These are phyloP conservation scores for Lasiodiplodia gonubiensis DNA, from an alignment of 2,329 filamentous ascomycete genomes.

Conservation along the genomic window DNA sequence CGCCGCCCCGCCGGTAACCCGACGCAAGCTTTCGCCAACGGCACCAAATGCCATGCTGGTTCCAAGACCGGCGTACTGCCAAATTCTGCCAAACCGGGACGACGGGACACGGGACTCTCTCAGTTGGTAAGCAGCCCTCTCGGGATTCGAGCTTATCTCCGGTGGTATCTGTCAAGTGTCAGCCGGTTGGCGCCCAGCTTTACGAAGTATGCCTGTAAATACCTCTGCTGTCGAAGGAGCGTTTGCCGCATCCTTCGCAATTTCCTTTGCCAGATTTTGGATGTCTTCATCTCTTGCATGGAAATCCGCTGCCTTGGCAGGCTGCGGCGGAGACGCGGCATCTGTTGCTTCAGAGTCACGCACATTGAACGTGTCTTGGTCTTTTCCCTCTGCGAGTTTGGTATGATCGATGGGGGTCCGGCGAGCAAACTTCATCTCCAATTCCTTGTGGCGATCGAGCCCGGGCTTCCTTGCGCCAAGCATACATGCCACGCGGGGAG, in stretches of 20 bases:
- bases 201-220: slow-evolving; percentile 18
- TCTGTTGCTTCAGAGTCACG: slow-evolving; percentile 30
- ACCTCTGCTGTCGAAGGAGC: slow-evolving; percentile 40
- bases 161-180: slow-evolving; percentile 48
- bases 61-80: slow-evolving; percentile 93
- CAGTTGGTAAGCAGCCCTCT: slow-evolving; percentile 66
- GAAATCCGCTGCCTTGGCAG: slow-evolving; percentile 27
- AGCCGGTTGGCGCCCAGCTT: slow-evolving; percentile 48
- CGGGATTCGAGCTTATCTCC: slow-evolving; percentile 37
- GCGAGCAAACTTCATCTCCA: slow-evolving; percentile 43
- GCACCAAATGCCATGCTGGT: slow-evolving; percentile 96
- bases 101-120: slow-evolving; percentile 90
- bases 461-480: slow-evolving; percentile 49
- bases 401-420: slow-evolving; percentile 47
- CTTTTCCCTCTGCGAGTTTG: slow-evolving; percentile 43
- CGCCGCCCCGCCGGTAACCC: slow-evolving; percentile 70
- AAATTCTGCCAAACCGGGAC: slow-evolving; percentile 82
- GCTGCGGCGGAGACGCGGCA: slow-evolving; percentile 8
- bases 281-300: slow-evolving; percentile 44
- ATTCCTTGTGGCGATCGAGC: slow-evolving; percentile 30
- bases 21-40: slow-evolving; percentile 81
- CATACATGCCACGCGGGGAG: slow-evolving; percentile 61
- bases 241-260: slow-evolving; percentile 51
- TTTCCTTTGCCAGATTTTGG: slow-evolving; percentile 53
- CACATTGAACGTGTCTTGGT: slow-evolving; percentile 46